Evolutionary conservation across 768 basidiomycete species (phyloP), one percentile per base, ranked within the genome.

Genomic region (Suillus plorans): DNA sequence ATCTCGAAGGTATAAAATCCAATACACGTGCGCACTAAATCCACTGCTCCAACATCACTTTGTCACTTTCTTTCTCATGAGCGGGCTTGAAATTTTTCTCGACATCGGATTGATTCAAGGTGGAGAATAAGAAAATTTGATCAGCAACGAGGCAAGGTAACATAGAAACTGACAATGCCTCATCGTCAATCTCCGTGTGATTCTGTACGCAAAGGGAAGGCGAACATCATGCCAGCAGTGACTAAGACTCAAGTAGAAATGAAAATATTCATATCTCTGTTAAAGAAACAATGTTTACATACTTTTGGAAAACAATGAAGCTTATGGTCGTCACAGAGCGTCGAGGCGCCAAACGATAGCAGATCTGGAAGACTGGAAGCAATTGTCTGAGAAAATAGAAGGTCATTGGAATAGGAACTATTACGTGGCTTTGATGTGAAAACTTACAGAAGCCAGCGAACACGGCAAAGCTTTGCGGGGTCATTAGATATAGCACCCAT

Each of bases 181-280:
- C 87, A 53, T 87, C 86, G 22, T 78, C 80, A 7, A 81, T 62
- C 4, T 85, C 84, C 1, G 81, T 80, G 69, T 78, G 81, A 52
- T 90, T 80, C 68, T 81, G 85, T 63, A 89, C 86, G 22, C 89
- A 90, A 89, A 14, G 88, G 89, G n/a, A 89, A 74, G 12, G 86
- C 83, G 65, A 85, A 88, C 58, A 88, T 65, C 28, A 89, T 81
- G 7, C 88, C 88, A 0, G 80, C 84, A 57, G 84, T 82, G 50
- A 89, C 83, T 14, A 90, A 77, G 10, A 77, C 78, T 87, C 89
- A 90, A 3, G 89, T 89, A 16, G 87, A 87, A 64, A 86, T 68
- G 70, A 90, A 89, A 28, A 91, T 80, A 69, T 84, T 86, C 86
- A 89, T 87, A 73, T 80, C 89, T 52, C 73, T 76, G 67, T 9